Conservation (phyloP, 495 filamentous ascomycete species). For the Rusavskia elegans region DNA sequence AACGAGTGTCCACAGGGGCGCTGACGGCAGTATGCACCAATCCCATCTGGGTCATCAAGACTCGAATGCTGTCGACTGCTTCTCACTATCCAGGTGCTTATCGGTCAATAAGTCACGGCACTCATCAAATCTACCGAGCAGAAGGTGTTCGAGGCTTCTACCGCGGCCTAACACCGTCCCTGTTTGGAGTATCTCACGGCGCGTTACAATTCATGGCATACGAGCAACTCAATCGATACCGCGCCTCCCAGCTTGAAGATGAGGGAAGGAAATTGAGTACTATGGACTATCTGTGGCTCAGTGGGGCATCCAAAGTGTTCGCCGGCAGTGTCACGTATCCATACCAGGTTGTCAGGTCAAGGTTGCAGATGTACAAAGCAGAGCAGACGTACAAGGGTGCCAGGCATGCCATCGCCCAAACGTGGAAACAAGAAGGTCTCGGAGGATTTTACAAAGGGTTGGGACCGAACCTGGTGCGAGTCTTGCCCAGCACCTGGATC, state of each 20-base stretch:
- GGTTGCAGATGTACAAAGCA: slow-evolving; percentile 80
- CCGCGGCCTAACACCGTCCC: slow-evolving; percentile 62
- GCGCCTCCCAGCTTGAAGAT: slow-evolving; percentile 12
- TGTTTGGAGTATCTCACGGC: slow-evolving; percentile 87
- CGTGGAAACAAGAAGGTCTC: slow-evolving; percentile 65
- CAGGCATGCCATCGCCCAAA: slow-evolving; percentile 50
- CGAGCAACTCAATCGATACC: slow-evolving; percentile 61
- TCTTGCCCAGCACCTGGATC: slow-evolving; percentile 87
- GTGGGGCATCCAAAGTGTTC: slow-evolving; percentile 69
- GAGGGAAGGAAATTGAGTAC: slow-evolving; percentile 39
- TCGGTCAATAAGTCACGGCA: slow-evolving; percentile 53
- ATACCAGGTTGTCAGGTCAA: slow-evolving; percentile 75
- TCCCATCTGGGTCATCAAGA: slow-evolving; percentile 97
- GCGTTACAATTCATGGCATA: slow-evolving; percentile 95
- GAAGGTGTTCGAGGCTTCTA: slow-evolving; percentile 74
- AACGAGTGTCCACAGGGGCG: slow-evolving; percentile 24
- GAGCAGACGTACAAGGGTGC: slow-evolving; percentile 50
- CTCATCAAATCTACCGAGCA: slow-evolving; percentile 38
- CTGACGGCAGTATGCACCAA: slow-evolving; percentile 74
- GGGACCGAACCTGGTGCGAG: slow-evolving; percentile 71
- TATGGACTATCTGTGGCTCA: slow-evolving; percentile 60
- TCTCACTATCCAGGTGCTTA: slow-evolving; percentile 62
- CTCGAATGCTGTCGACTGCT: slow-evolving; percentile 83
- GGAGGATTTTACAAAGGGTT: slow-evolving; percentile 87
- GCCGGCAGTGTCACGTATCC: slow-evolving; percentile 83